Conservation (phyloP, 352 stramenopile species). For the Phytophthora nicotianae region DNA sequence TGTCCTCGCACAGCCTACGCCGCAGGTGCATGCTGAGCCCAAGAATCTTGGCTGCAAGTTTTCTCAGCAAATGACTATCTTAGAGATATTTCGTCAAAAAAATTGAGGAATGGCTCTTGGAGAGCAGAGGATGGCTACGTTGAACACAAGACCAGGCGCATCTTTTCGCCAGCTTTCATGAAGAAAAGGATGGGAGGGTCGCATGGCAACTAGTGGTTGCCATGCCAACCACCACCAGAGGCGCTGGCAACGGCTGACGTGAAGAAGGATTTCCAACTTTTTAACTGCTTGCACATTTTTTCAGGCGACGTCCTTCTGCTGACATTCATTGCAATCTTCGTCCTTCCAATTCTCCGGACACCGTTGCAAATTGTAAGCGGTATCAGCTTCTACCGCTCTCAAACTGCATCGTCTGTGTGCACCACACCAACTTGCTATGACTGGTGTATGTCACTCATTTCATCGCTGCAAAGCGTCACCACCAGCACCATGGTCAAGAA, state of each 20-base stretch:
- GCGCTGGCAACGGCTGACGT: no score
- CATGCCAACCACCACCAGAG: neutral
- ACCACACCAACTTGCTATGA: neutral
- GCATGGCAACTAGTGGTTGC: no score
- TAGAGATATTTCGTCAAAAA: neutral
- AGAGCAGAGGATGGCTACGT: constrained; percentile 4
- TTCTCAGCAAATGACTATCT: constrained; percentile 17
- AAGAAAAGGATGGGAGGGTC: neutral
- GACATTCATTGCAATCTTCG: neutral
- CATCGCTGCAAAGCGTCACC: constrained; percentile 4
- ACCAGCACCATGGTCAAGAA: constrained; percentile 79
- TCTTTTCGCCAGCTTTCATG: constrained; percentile 1
- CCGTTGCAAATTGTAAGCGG: neutral
- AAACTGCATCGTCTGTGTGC: neutral
- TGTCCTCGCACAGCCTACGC: no score
- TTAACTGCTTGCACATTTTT: neutral
- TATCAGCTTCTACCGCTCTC: neutral
- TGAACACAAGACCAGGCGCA: constrained; percentile 8
- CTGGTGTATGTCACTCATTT: neutral
- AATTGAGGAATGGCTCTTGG: no score
- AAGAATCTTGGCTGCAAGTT: constrained; percentile 21
- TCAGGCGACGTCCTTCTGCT: neutral
- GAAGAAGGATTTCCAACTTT: neutral
- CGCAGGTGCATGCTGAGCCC: constrained; percentile 11
- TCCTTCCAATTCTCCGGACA: neutral